Conservation (phyloP, 768 basidiomycete species). For the Termitomyces sp. region DNA sequence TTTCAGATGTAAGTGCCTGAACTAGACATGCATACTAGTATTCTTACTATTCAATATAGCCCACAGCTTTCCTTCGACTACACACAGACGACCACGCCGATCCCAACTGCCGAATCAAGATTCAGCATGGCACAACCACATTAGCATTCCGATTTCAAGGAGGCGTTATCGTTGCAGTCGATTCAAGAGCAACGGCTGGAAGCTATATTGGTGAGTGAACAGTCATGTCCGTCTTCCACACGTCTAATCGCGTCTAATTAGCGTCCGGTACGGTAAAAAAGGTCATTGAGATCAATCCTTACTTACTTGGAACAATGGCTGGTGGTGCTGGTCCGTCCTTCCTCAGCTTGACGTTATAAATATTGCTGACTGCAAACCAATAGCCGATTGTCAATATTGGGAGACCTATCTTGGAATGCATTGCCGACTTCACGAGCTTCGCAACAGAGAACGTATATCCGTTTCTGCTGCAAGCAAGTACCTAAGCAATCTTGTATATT, state of each 20-base stretch:
- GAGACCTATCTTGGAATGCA: slow-evolving; percentile 99
- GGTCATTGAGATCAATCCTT: slow-evolving; percentile 99
- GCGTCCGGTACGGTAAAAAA: slow-evolving; percentile 98
- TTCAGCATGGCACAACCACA: slow-evolving; percentile 97
- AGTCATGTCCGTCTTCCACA: neutral
- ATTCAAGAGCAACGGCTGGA: slow-evolving; percentile 95
- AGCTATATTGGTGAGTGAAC: slow-evolving; percentile 82
- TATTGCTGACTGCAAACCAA: neutral
- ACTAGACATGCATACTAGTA: neutral
- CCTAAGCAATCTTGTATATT: slow-evolving; percentile 93
- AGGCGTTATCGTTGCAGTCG: slow-evolving; percentile 99
- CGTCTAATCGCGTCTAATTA: slow-evolving; percentile 26
- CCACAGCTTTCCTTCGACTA: slow-evolving; percentile 82
- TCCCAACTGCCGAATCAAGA: slow-evolving; percentile 94
- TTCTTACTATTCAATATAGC: slow-evolving; percentile 44
- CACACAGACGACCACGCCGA: slow-evolving; percentile 97
- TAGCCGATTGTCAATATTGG: slow-evolving; percentile 96
- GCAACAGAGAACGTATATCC: slow-evolving; percentile 95
- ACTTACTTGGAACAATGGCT: slow-evolving; percentile 98
- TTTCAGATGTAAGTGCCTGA: slow-evolving; percentile 63
- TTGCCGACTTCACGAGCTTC: slow-evolving; percentile 93
- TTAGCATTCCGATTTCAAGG: slow-evolving; percentile 96
- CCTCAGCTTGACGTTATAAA: neutral
- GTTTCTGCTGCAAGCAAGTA: slow-evolving; percentile 99
- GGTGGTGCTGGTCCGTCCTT: slow-evolving; percentile 84